phyloP scores from a whole-genome alignment of 805 yeast species.

The Cyberlindnera mycetangii region DNA sequence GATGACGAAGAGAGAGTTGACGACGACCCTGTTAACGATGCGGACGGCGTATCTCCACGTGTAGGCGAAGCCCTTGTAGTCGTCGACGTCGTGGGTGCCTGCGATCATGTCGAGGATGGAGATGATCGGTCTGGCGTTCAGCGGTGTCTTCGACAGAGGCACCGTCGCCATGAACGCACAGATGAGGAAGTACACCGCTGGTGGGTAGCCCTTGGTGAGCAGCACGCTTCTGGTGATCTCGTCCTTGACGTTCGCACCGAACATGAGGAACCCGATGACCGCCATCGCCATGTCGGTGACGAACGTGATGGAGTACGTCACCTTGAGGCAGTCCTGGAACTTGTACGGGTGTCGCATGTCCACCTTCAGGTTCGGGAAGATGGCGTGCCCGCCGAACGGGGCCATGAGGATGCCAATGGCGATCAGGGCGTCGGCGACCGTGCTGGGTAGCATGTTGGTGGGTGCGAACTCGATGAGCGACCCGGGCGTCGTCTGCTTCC shows the following conservation, averaged over 20 bases:
- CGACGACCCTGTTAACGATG: constrained; percentile 33
- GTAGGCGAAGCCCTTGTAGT: constrained; percentile 21
- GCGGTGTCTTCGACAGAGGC: constrained; percentile 82
- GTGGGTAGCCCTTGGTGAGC: constrained; percentile 64
- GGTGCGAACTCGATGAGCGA: constrained; percentile 63
- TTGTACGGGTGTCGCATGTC: constrained; percentile 70
- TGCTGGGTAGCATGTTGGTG: constrained; percentile 64
- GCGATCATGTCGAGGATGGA: constrained; percentile 62
- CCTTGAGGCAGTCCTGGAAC: constrained; percentile 49
- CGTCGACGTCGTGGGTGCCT: constrained; percentile 26
- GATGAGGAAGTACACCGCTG: constrained; percentile 52
- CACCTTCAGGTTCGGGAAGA: constrained; percentile 67
- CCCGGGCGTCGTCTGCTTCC: constrained; percentile 65
- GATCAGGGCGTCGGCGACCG: constrained; percentile 48
- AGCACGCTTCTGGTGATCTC: constrained; percentile 77
- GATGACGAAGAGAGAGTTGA: constrained; percentile 55
- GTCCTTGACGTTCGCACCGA: constrained; percentile 65
- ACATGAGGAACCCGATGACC: constrained; percentile 72
- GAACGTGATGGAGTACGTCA: constrained; percentile 60
- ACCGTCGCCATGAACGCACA: constrained; percentile 74
- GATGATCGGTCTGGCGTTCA: constrained; percentile 78
- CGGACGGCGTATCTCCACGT: constrained; percentile 22
- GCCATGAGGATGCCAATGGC: constrained; percentile 70
- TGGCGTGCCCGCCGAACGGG: constrained; percentile 85
- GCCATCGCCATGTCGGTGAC: constrained; percentile 63